Conservation (phyloP, 345 rosid genomes). For the Lepidium didymum region DNA sequence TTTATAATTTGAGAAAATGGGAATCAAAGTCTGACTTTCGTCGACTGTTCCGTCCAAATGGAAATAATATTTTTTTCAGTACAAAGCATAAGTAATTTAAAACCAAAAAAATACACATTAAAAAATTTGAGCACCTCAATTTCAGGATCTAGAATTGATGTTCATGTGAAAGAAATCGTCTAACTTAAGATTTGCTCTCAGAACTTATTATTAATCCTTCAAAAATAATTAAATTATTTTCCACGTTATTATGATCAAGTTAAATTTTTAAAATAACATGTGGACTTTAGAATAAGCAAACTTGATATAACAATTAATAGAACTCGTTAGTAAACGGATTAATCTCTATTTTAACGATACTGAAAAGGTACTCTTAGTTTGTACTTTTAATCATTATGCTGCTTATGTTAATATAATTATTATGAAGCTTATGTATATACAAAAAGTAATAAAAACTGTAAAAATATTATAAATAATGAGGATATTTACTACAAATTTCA, state of each 20-base stretch:
- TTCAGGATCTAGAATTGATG: conserved; percentile 22
- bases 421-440: not conserved
- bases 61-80: not conserved
- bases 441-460: not conserved
- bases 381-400: not conserved
- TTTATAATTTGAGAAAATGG: too few relatives aligned
- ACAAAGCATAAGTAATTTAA: not conserved
- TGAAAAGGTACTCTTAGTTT: not conserved
- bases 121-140: conserved; percentile 21
- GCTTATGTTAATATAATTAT: not conserved
- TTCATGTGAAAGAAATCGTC: conserved; percentile 33
- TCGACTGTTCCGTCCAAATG: conserved; percentile 15
- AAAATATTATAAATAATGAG: not conserved
- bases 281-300: not conserved
- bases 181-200: conserved; percentile 19
- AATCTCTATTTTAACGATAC: not conserved
- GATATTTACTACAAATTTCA: not conserved
- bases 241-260: not conserved
- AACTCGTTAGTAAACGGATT: not conserved
- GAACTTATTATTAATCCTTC: conserved; percentile 5
- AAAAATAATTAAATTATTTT: not conserved
- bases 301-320: not conserved
- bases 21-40: too few relatives aligned
- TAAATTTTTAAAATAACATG: not conserved
- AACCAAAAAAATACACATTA: not conserved